Conservation (phyloP, 2,329 filamentous ascomycete genomes). For the Xylariaceae sp. region DNA sequence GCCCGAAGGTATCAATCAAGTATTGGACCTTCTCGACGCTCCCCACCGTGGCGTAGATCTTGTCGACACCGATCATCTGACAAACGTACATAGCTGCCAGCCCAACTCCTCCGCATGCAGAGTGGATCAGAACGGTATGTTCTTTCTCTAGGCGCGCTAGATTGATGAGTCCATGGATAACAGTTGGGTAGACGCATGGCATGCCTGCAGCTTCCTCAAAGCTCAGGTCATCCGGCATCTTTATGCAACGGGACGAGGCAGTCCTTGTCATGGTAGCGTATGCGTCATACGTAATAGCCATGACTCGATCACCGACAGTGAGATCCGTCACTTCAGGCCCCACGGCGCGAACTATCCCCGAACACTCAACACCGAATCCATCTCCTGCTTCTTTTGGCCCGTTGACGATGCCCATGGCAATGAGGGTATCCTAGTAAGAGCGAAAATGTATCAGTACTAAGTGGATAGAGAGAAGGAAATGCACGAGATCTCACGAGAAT, state of each 20-base stretch:
- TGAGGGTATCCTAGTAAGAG: conserved; percentile 6
- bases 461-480: no score
- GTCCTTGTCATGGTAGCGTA: conserved; percentile 2
- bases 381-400: conserved; percentile 7
- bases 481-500: no score
- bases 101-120: conserved; percentile 25
- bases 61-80: conserved; percentile 18
- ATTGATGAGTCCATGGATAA: conserved; percentile 14
- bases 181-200: conserved; percentile 22
- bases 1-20: conserved; percentile 7
- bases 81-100: conserved; percentile 19
- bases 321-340: conserved; percentile 15
- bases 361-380: conserved; percentile 19
- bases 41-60: conserved; percentile 21
- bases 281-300: conserved; percentile 1
- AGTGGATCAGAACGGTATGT: conserved; percentile 25
- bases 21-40: conserved; percentile 15
- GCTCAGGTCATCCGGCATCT: conserved; percentile 20
- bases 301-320: conserved; percentile 18
- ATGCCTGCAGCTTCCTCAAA: conserved; percentile 26
- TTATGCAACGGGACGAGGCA: background rate
- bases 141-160: conserved; percentile 9
- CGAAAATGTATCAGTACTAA: conserved; percentile 6
- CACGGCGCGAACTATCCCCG: conserved; percentile 10
- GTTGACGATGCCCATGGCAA: conserved; percentile 15